These are phyloP conservation scores for Coemansia sp. DNA, from an alignment of 192 early-diverging fungal genomes.

Conservation along the genomic window DNA sequence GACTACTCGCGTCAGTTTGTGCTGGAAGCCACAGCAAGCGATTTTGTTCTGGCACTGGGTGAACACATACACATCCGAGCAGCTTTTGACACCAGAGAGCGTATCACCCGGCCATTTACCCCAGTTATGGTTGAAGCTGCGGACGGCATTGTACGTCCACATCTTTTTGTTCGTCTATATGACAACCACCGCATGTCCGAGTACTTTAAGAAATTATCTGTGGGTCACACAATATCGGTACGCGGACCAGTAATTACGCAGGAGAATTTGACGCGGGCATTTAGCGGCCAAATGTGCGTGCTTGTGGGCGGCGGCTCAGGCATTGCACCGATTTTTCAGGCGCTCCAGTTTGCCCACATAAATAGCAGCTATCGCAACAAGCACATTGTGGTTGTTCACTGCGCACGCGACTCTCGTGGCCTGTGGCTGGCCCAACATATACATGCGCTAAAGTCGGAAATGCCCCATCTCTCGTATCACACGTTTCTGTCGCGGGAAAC, in stretches of 20 bases:
- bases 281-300: constrained; percentile 8
- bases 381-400: constrained; percentile 27
- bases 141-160: constrained; percentile 32
- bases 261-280: constrained; percentile 20
- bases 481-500: constrained; percentile 19
- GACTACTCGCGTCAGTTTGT: constrained; percentile 21
- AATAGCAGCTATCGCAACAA: constrained; percentile 18
- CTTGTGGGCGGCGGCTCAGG: constrained; percentile 44
- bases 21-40: constrained; percentile 29
- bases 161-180: constrained; percentile 39
- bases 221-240: constrained; percentile 5
- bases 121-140: constrained; percentile 37
- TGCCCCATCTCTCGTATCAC: constrained; percentile 21
- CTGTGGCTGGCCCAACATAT: constrained; percentile 27
- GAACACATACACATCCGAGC: constrained; percentile 44
- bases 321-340: constrained; percentile 42
- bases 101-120: constrained; percentile 32
- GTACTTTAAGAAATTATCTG: constrained; percentile 1
- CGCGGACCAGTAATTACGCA: constrained; percentile 29
- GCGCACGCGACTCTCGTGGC: constrained; percentile 11
- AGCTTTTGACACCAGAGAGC: neutral
- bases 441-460: neutral
- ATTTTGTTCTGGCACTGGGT: constrained; percentile 30
- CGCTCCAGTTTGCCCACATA: constrained; percentile 33
- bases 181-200: constrained; percentile 12